These are phyloP conservation scores for Tuber indicum DNA, from an alignment of 495 filamentous ascomycete genomes.

Conservation along the genomic window DNA sequence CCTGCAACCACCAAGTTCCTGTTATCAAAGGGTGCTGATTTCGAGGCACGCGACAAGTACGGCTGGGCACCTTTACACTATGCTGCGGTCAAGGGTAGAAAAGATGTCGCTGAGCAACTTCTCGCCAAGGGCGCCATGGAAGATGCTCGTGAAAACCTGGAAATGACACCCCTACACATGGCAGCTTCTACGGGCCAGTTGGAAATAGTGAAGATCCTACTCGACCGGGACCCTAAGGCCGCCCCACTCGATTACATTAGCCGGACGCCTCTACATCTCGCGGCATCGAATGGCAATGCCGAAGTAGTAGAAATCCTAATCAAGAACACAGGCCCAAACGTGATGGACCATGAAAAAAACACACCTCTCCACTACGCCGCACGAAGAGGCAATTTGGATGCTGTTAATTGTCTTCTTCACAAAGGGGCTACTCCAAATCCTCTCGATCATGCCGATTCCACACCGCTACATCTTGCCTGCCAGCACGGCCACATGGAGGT, in stretches of 20 bases:
- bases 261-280: constrained; percentile 11
- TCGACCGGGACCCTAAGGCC: constrained; percentile 3
- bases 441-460: background rate
- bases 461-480: background rate
- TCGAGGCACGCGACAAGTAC: constrained; percentile 6
- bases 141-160: background rate
- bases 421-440: constrained; percentile 8
- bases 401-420: constrained; percentile 9
- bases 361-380: constrained; percentile 28
- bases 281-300: constrained; percentile 2
- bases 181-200: constrained; percentile 8
- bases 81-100: constrained; percentile 7
- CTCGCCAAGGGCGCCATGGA: background rate
- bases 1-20: background rate
- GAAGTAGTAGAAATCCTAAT: background rate
- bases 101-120: background rate
- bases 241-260: background rate
- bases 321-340: background rate
- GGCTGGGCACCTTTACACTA: constrained; percentile 11
- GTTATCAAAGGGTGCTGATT: constrained; percentile 6
- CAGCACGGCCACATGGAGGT: background rate
- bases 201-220: constrained; percentile 10
- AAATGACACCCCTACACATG: constrained; percentile 14
- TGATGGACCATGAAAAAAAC: background rate
- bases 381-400: constrained; percentile 9